Evolutionary conservation across 495 filamentous ascomycete genomes (phyloP).

Genomic region (Hypoxylon fuscum): DNA sequence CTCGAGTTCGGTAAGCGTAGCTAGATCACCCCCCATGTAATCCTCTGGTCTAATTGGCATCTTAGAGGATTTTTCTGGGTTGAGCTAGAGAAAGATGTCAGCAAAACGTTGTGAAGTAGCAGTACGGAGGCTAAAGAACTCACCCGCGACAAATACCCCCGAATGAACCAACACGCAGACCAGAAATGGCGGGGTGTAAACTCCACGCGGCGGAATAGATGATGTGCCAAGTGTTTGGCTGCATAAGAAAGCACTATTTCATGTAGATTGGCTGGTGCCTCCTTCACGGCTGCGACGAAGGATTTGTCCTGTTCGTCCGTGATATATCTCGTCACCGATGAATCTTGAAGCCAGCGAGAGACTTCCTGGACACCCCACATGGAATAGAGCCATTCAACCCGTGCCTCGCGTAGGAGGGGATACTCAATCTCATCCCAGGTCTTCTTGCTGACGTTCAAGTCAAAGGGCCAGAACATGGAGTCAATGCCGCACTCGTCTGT

Average conservation of each 20-base stretch:
- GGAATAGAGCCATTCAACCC: conserved; percentile 47
- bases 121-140: neutral
- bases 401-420: conserved; percentile 10
- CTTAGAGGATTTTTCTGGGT: conserved; percentile 17
- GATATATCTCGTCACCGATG: conserved; percentile 45
- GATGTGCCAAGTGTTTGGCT: conserved; percentile 35
- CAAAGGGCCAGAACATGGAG: conserved; percentile 46
- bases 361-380: conserved; percentile 40
- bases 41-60: conserved; percentile 36
- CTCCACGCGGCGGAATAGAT: conserved; percentile 41
- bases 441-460: conserved; percentile 36
- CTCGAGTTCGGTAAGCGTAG: conserved; percentile 18
- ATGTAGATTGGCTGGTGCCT: conserved; percentile 31
- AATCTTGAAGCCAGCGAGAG: conserved; percentile 47
- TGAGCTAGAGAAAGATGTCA: conserved; percentile 30
- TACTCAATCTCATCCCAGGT: conserved; percentile 40
- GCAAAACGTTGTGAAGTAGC: neutral
- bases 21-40: neutral
- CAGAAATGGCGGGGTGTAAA: conserved; percentile 41
- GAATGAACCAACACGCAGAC: conserved; percentile 35
- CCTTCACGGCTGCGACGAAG: conserved; percentile 28
- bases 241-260: conserved; percentile 32
- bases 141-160: conserved; percentile 40
- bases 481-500: conserved; percentile 45
- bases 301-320: conserved; percentile 23